Percentiles rank a stretch among this genome's conserved stretches.
These are phyloP conservation scores for Anaeramoeba ignava DNA, from an alignment of 78 protist species.

Conservation along the genomic window DNA sequence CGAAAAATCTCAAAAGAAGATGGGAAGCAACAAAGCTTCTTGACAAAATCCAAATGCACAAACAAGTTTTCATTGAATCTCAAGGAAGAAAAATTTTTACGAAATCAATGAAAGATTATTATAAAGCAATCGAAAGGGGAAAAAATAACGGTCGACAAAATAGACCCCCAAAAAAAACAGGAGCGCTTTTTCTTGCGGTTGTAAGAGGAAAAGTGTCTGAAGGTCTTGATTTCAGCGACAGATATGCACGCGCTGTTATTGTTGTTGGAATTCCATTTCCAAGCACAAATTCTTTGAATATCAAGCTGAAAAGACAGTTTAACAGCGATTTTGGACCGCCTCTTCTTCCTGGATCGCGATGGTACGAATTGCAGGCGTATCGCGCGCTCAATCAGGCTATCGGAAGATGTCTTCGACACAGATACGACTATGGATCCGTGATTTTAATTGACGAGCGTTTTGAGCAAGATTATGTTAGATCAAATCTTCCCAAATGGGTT, in stretches of 20 bases:
- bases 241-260: slow-evolving; percentile 31
- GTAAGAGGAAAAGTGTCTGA: slow-evolving; percentile 40
- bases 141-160: background rate
- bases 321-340: background rate
- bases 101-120: too few relatives aligned
- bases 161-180: background rate
- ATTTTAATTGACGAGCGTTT: slow-evolving; percentile 35
- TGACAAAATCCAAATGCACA: too few relatives aligned
- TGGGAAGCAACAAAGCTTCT: too few relatives aligned
- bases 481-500: too few relatives aligned
- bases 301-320: background rate
- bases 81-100: background rate
- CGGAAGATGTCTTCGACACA: slow-evolving; percentile 46
- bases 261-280: slow-evolving; percentile 54
- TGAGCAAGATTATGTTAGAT: too few relatives aligned
- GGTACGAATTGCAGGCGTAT: slow-evolving; percentile 28
- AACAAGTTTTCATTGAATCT: too few relatives aligned
- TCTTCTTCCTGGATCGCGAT: slow-evolving; percentile 7
- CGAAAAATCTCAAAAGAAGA: background rate
- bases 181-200: slow-evolving; percentile 41
- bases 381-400: slow-evolving; percentile 50
- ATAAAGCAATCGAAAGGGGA: background rate
- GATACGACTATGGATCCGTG: slow-evolving; percentile 36
- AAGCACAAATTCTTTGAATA: slow-evolving; percentile 6
- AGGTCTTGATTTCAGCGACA: slow-evolving; percentile 45